phyloP scores from a whole-genome alignment of 257 asterid species.

The Salvia rosmarinus region DNA sequence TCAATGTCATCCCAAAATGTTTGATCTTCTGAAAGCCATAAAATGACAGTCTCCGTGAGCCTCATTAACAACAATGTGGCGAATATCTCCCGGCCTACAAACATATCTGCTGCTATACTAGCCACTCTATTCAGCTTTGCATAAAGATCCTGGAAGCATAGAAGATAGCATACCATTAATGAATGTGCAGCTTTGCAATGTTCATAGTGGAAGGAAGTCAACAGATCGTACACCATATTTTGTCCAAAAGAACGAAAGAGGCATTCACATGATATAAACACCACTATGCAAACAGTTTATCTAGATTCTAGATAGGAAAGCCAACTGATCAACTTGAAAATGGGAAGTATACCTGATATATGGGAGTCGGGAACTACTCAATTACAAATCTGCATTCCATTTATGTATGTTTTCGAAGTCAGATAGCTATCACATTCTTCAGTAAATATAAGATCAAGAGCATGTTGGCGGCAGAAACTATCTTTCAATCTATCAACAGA shows the following conservation, averaged over 20 bases:
- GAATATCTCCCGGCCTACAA: slow-evolving; percentile 94
- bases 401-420: slow-evolving; percentile 78
- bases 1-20: slow-evolving; percentile 95
- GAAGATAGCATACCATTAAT: slow-evolving; percentile 21
- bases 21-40: slow-evolving; percentile 97
- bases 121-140: slow-evolving; percentile 89
- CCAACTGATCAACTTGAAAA: slow-evolving; percentile 25
- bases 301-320: slow-evolving; percentile 2
- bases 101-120: slow-evolving; percentile 87
- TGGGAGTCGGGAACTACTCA: slow-evolving; percentile 91
- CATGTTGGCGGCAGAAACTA: slow-evolving; percentile 97
- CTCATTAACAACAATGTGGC: slow-evolving; percentile 90
- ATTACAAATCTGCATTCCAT: slow-evolving; percentile 75
- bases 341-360: slow-evolving; percentile 78
- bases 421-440: slow-evolving; percentile 96
- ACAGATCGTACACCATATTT: neutral
- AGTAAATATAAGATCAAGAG: slow-evolving; percentile 90
- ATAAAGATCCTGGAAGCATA: slow-evolving; percentile 74
- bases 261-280: neutral
- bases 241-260: neutral
- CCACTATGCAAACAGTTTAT: neutral
- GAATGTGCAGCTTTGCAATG: neutral
- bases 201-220: neutral
- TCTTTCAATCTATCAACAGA: slow-evolving; percentile 90
- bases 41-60: slow-evolving; percentile 93